Conservation (phyloP, 495 filamentous ascomycete genomes). For the Melanomma pulvis-pyrius region DNA sequence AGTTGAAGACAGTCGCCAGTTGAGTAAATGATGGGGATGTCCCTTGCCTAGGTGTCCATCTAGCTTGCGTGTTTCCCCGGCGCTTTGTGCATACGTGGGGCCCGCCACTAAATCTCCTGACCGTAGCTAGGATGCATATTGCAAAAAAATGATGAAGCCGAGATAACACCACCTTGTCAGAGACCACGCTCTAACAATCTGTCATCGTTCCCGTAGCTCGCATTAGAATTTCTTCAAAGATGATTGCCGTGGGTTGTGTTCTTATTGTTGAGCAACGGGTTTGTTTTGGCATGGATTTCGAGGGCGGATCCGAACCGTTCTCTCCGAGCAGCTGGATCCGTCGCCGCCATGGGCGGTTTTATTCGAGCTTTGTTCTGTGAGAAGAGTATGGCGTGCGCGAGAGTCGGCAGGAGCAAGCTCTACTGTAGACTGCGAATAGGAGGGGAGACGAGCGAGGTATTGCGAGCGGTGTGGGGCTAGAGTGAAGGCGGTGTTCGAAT, state of each 20-base stretch:
- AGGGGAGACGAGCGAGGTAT: not conserved
- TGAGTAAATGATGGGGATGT: not conserved
- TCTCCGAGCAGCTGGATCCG: not conserved
- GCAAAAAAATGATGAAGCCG: not conserved
- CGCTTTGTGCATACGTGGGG: too few species aligned
- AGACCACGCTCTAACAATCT: not conserved
- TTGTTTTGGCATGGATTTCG: not conserved
- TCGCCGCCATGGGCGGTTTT: not conserved
- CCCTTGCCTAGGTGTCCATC: not conserved
- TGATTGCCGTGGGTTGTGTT: not conserved
- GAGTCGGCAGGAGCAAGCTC: not conserved
- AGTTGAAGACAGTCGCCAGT: not conserved
- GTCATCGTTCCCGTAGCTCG: not conserved
- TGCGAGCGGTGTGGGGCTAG: not conserved
- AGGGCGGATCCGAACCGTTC: not conserved
- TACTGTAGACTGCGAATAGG: not conserved
- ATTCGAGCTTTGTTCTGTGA: not conserved
- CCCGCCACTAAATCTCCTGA: too few species aligned
- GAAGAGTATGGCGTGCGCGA: not conserved
- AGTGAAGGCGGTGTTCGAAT: not conserved
- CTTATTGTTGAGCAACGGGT: not conserved
- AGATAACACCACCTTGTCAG: too few species aligned
- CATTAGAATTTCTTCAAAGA: not conserved
- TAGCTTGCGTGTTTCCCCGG: too few species aligned
- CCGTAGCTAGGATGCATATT: not conserved